These are phyloP conservation scores for Neurospora sp. DNA, from an alignment of 495 filamentous ascomycete genomes.

Conservation along the genomic window DNA sequence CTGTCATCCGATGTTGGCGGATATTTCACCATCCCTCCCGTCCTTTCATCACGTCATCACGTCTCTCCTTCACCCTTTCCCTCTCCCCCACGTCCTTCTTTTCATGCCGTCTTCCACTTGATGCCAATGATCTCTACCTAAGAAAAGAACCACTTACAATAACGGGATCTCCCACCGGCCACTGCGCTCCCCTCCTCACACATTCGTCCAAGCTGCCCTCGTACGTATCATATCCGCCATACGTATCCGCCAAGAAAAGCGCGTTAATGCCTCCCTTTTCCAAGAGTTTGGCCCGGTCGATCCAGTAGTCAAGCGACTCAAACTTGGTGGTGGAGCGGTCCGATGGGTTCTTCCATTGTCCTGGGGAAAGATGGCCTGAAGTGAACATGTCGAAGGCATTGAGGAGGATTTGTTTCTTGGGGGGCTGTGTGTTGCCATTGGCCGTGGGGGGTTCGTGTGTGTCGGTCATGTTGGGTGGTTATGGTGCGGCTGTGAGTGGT, in stretches of 20 bases:
- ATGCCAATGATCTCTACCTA: background rate
- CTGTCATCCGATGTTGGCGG: background rate
- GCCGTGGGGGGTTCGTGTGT: background rate
- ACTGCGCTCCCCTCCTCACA: constrained; percentile 41
- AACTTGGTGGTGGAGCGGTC: constrained; percentile 49
- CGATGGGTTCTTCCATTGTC: constrained; percentile 43
- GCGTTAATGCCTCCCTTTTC: constrained; percentile 50
- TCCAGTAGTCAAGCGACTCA: constrained; percentile 44
- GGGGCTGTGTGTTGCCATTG: background rate
- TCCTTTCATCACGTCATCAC: background rate
- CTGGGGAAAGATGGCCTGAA: constrained; percentile 32
- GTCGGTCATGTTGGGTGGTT: background rate
- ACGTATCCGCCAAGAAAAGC: constrained; percentile 52
- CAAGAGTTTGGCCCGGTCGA: constrained; percentile 48
- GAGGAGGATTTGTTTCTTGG: constrained; percentile 31
- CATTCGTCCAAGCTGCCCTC: constrained; percentile 42
- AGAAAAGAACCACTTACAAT: constrained; percentile 32
- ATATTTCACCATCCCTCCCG: background rate
- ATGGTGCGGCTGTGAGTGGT: background rate
- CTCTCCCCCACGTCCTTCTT: background rate
- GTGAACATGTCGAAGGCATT: constrained; percentile 40
- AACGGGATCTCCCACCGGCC: constrained; percentile 41
- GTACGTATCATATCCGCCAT: constrained; percentile 47
- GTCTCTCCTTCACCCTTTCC: background rate
- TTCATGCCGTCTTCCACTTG: background rate